Conservation (phyloP, 1,284 basidiomycete genomes). For the Abortiporus biennis region DNA sequence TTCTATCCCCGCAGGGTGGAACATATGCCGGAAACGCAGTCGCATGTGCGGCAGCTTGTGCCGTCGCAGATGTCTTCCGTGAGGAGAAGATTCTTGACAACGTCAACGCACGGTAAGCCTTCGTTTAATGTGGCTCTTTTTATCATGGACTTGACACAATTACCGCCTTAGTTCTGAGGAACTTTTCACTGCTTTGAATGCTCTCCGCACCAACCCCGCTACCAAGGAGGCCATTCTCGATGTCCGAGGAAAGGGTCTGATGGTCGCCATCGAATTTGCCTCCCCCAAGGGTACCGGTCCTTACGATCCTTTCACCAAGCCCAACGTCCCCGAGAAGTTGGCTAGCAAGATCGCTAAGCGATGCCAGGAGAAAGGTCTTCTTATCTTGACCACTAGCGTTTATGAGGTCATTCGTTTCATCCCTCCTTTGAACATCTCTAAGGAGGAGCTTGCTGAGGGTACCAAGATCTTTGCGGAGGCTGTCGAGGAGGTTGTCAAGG, state of each 20-base stretch:
- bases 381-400: constrained; percentile 75
- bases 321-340: constrained; percentile 53
- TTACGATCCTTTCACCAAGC: constrained; percentile 37
- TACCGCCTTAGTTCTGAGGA: constrained; percentile 65
- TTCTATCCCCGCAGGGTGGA: constrained; percentile 51
- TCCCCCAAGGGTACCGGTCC: constrained; percentile 41
- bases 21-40: constrained; percentile 91
- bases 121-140: too few species aligned
- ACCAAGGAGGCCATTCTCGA: constrained; percentile 61
- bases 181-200: constrained; percentile 58
- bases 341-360: constrained; percentile 73
- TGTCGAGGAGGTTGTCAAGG: constrained; percentile 55
- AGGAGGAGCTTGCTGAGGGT: constrained; percentile 57
- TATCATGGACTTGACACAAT: not conserved
- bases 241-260: constrained; percentile 73
- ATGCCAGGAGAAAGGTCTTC: constrained; percentile 79
- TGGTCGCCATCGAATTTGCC: constrained; percentile 80
- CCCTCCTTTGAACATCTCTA: constrained; percentile 60
- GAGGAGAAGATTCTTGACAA: constrained; percentile 79
- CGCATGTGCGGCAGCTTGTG: constrained; percentile 82
- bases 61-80: constrained; percentile 72
- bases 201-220: constrained; percentile 44
- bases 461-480: constrained; percentile 54
- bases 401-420: constrained; percentile 82
- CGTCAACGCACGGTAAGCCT: constrained; percentile 58